Conservation (phyloP, 2,329 filamentous ascomycete genomes). For the Neofusicoccum ribis region DNA sequence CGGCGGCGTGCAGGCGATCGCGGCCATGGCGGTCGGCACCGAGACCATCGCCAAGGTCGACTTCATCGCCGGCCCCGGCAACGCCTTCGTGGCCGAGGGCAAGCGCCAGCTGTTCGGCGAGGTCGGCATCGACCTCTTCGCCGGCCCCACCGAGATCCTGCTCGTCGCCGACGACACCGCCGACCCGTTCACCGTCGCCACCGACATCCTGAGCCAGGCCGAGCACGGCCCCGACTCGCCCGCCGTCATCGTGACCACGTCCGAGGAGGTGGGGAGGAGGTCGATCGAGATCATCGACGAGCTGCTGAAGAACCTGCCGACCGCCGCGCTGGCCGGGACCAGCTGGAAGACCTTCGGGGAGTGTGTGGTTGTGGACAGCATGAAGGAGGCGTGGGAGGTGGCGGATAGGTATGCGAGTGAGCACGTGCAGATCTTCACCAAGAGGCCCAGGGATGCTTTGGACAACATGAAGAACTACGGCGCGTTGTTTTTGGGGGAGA, state of each 20-base stretch:
- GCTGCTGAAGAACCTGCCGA: conserved; percentile 20
- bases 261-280: conserved; percentile 23
- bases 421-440: conserved; percentile 55
- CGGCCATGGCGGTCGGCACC: conserved; percentile 55
- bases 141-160: conserved; percentile 56
- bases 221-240: conserved; percentile 57
- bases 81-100: conserved; percentile 56
- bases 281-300: conserved; percentile 17
- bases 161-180: conserved; percentile 52
- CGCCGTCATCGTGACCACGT: conserved; percentile 53
- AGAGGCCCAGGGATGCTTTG: conserved; percentile 49
- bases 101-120: conserved; percentile 56
- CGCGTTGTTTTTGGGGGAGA: conserved; percentile 53
- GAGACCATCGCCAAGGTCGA: conserved; percentile 42
- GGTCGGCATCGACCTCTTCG: conserved; percentile 56
- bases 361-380: conserved; percentile 44
- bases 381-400: conserved; percentile 47
- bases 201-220: conserved; percentile 51
- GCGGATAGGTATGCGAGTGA: conserved; percentile 53
- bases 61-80: conserved; percentile 10
- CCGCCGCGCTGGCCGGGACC: conserved; percentile 12
- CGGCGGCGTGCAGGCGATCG: conserved; percentile 55
- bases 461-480: conserved; percentile 55
- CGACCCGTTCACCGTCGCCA: conserved; percentile 48
- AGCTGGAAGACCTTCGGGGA: conserved; percentile 43